Percentiles rank a stretch among this genome's conserved stretches.
Evolutionary conservation across 345 rosid species (phyloP).

Genomic region (Heritiera littoralis): DNA sequence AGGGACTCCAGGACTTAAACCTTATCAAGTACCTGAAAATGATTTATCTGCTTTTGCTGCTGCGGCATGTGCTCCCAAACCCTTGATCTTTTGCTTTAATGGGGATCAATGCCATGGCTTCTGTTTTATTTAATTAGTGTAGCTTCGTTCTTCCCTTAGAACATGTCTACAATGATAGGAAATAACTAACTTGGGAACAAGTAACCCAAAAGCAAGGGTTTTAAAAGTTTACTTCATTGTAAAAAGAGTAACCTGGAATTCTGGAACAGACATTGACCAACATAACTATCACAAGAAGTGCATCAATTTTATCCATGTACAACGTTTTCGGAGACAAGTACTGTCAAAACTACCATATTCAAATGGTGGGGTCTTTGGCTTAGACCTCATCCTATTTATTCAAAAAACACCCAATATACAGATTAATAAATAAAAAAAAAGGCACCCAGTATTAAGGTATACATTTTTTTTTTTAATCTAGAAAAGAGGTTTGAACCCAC

Average conservation of each 20-base stretch:
- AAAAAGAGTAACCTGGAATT: neutral
- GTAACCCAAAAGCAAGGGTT: slow-evolving; percentile 29
- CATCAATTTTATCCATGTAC: neutral
- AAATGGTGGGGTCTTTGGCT: neutral
- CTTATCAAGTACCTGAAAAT: no score
- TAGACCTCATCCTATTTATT: neutral
- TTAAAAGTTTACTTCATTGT: slow-evolving; percentile 22
- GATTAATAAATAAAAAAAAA: neutral
- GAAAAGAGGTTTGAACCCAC: neutral
- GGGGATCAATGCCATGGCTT: neutral
- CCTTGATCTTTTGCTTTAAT: slow-evolving; percentile 23
- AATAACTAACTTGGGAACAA: slow-evolving; percentile 26
- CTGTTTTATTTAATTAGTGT: neutral
- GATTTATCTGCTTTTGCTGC: neutral
- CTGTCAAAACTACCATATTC: neutral
- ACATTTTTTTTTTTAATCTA: no score
- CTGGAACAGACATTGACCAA: neutral
- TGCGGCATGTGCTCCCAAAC: slow-evolving; percentile 21
- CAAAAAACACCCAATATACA: neutral
- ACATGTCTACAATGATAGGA: slow-evolving; percentile 17
- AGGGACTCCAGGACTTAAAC: no score
- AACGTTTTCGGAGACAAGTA: neutral
- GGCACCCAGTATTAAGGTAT: neutral
- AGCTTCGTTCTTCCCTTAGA: slow-evolving; percentile 32
- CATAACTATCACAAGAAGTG: no score